Conservation (phyloP, 169 alveolate genomes). For the Cryptosporidium felis region DNA sequence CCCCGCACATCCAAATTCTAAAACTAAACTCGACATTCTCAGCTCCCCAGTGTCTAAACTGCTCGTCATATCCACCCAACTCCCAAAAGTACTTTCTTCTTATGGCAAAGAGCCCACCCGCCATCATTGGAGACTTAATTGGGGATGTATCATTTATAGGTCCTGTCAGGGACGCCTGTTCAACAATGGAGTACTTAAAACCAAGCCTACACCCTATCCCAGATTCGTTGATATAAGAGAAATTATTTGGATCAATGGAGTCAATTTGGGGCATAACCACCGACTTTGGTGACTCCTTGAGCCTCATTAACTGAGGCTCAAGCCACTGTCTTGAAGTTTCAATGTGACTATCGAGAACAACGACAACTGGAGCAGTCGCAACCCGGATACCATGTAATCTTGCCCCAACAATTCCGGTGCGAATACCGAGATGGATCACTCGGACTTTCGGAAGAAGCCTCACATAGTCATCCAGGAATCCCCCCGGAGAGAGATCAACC, state of each 20-base stretch:
- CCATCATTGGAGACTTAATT: constrained; percentile 74
- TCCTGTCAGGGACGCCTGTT: constrained; percentile 72
- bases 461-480: constrained; percentile 70
- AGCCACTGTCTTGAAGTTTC: constrained; percentile 75
- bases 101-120: constrained; percentile 78
- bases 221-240: constrained; percentile 32
- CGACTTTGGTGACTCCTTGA: constrained; percentile 68
- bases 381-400: constrained; percentile 69
- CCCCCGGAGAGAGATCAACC: constrained; percentile 70
- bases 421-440: constrained; percentile 22
- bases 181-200: constrained; percentile 73
- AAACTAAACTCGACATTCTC: constrained; percentile 73
- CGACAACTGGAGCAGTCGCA: constrained; percentile 72
- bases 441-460: constrained; percentile 64
- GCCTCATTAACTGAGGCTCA: constrained; percentile 73
- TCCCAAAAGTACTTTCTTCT: constrained; percentile 69
- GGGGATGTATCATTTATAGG: constrained; percentile 53
- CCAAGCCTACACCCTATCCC: constrained; percentile 75
- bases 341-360: constrained; percentile 74
- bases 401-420: constrained; percentile 74
- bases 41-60: constrained; percentile 75
- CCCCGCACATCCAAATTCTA: constrained; percentile 77
- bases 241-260: constrained; percentile 58
- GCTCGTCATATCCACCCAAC: constrained; percentile 77
- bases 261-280: constrained; percentile 74